Evolutionary conservation across 352 stramenopile genomes (phyloP), one percentile per base, ranked within the genome.

Genomic region (Albugo laibachii): DNA sequence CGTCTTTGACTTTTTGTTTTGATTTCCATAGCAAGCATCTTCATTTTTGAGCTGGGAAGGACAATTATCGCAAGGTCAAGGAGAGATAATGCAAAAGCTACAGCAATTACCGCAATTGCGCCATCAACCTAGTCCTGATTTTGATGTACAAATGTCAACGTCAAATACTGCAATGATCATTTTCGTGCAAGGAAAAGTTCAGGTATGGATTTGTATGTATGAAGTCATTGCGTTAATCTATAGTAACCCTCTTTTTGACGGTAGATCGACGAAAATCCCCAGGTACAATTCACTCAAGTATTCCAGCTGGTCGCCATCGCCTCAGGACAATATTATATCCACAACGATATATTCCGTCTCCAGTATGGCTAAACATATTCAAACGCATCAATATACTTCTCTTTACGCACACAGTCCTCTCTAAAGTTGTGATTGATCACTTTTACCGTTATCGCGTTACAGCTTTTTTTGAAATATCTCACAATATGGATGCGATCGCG

Each of bases 341-440:
- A 97, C 62, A 98, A 98, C 69, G 83, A 96, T 62, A 64, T 98
- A 37, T 97, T 98, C 72, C 81, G 93, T 69, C 78, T 98, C 53
- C 96, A 96, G 65, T 97, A 97, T 67, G 92, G 86, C 59, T 94
- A 95, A 77, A 31, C 3, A 8, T 8, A 31, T 31, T 8, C 8
- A 10, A 31, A 8, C 24, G 3, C 24, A 31, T 10, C 3, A 31
- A 31, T 31, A 31, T 8, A 31, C 24, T 31, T 31, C 8, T 31
- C 8, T 8, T 31, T 31, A 31, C 24, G 24, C 24, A 31, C 24
- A 31, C 24, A 31, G 24, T n/a, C n/a, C n/a, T n/a, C n/a, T n/a
- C n/a, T n/a, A n/a, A n/a, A n/a, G n/a, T n/a, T n/a, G n/a, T n/a
- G n/a, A n/a, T n/a, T n/a, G n/a, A n/a, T n/a, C n/a, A n/a, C n/a